Conservation (phyloP, 2,329 filamentous ascomycete species). For the Lasiodiplodia hormozganensis region DNA sequence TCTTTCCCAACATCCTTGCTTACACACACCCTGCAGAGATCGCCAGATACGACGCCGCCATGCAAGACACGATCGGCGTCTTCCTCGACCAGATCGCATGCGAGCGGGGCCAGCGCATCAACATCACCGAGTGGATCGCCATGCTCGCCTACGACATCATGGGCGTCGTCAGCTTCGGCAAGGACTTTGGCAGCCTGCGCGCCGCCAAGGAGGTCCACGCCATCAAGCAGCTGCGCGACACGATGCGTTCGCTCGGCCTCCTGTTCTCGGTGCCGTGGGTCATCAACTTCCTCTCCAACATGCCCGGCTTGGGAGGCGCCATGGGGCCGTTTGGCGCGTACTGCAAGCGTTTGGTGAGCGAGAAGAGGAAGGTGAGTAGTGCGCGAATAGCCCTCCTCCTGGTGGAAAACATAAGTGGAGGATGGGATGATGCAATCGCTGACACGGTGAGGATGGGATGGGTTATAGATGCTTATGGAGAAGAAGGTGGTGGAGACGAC, state of each 20-base stretch:
- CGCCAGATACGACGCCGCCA: conserved; percentile 1
- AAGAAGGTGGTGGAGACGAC: background rate
- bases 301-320: background rate
- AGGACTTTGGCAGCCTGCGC: conserved; percentile 45
- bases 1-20: background rate
- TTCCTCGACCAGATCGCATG: conserved; percentile 10
- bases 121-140: conserved; percentile 31
- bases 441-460: too few relatives aligned
- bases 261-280: conserved; percentile 20
- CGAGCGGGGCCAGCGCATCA: conserved; percentile 9
- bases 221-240: background rate
- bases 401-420: too few relatives aligned
- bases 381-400: too few relatives aligned
- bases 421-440: too few relatives aligned
- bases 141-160: conserved; percentile 61
- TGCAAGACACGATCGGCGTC: background rate
- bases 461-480: background rate
- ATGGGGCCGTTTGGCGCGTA: background rate
- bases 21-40: background rate
- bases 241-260: conserved; percentile 1
- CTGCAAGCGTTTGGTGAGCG: background rate
- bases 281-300: background rate
- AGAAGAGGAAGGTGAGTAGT: conserved; percentile 6
- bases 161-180: conserved; percentile 56
- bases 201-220: background rate